These are phyloP conservation scores for Geotrichum armillariae DNA, from an alignment of 1,139 yeast genomes.

Conservation along the genomic window DNA sequence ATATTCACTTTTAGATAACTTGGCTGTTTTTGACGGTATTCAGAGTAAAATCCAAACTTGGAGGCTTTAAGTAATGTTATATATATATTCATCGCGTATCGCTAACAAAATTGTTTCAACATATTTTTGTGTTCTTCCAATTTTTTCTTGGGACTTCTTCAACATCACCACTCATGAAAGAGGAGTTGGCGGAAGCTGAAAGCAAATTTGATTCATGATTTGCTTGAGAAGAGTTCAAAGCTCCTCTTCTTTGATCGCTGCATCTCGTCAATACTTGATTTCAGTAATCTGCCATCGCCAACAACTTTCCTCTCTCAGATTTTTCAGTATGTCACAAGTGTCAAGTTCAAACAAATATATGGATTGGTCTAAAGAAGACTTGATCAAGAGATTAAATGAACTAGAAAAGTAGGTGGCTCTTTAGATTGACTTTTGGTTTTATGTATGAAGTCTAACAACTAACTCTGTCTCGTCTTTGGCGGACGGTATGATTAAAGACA, in stretches of 20 bases:
- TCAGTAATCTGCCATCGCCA: not conserved
- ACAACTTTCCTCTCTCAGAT: not conserved
- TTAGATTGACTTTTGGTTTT: no score
- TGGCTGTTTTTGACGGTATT: slow-evolving; percentile 68
- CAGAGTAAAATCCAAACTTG: slow-evolving; percentile 52
- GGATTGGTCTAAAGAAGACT: slow-evolving; percentile 8
- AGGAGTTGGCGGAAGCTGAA: not conserved
- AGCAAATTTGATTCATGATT: not conserved
- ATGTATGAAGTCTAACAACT: no score
- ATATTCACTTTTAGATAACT: slow-evolving; percentile 68
- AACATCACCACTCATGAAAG: not conserved
- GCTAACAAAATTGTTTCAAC: no score
- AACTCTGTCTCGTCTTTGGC: not conserved
- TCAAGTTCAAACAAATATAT: not conserved
- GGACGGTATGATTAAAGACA: not conserved
- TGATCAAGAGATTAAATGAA: slow-evolving; percentile 3
- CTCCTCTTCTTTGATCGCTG: not conserved
- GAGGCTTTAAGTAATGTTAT: slow-evolving; percentile 40
- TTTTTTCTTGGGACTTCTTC: not conserved
- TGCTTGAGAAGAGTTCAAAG: not conserved
- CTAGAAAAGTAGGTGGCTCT: slow-evolving; percentile 7
- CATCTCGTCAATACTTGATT: not conserved
- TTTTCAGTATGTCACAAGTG: not conserved
- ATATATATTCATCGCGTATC: not conserved
- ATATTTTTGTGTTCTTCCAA: no score